Evolutionary conservation across 192 early-diverging fungal species (phyloP), one percentile per base, ranked within the genome.

Genomic region (Backusella liffmaniae): DNA sequence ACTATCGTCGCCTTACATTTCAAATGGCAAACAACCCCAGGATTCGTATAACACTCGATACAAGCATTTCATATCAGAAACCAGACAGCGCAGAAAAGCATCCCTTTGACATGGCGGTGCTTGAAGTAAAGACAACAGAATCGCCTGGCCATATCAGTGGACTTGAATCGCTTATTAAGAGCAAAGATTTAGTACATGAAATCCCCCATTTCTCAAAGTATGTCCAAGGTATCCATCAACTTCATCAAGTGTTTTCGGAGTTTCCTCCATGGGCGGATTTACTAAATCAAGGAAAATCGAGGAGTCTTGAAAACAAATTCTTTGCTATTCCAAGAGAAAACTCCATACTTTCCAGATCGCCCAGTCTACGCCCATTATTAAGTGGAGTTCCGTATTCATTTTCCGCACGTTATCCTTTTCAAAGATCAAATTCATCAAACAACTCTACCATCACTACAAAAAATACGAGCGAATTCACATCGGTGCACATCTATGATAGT

Each of bases 1-100:
- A 93, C 73, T 96, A 95, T 86, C 95, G 95, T 78, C 91, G 95
- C 69, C 94, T 93, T 18, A 94, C 94, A 5, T 95, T 96, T 86
- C 94, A 95, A 78, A 81, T 95, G 23, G 93, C 93, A 2, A 93
- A 91, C 41, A 93, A 96, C 82, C 89, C 94, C 5, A 84, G 93
- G 2, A 93, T 95, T 66, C 88, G 95, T 49, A 91, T 96, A 29
- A 93, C 92, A 23, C 85, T 96, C 8, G 95, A 96, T 80, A 96
- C 94, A 0, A 91, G 94, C 73, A 89, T 68, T 93, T 93, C 9
- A 95, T 96, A 73, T 79, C 90, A 35, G 85, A 96, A 77, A 79
- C 94, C 36, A 79, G 86, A 26, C 87, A 89, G 41, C 87, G 84
- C 23, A 96, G 97, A 62, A 88, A 91, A 30, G 82, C 83, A 62